phyloP scores from a whole-genome alignment of 2,329 filamentous ascomycete genomes.

The Sporothrix protearum region DNA sequence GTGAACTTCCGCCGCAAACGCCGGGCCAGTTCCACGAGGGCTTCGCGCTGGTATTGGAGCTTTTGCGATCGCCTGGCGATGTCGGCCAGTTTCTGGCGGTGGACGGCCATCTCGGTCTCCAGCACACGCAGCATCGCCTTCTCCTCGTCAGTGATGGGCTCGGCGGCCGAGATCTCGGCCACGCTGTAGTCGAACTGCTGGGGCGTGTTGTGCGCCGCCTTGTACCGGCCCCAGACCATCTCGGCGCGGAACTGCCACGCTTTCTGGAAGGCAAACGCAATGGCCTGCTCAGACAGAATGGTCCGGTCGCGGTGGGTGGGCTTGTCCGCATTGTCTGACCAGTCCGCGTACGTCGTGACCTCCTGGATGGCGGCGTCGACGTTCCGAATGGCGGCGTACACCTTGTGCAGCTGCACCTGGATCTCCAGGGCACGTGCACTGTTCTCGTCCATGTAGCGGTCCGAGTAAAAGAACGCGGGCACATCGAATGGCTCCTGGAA shows the following conservation, averaged over 20 bases:
- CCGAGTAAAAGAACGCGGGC: conserved; percentile 30
- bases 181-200: conserved; percentile 29
- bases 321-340: conserved; percentile 10
- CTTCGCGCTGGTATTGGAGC: conserved; percentile 18
- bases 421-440: conserved; percentile 25
- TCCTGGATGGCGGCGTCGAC: conserved; percentile 16
- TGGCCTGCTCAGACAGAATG: conserved; percentile 28
- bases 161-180: conserved; percentile 26
- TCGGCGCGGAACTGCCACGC: conserved; percentile 28
- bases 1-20: conserved; percentile 28
- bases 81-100: conserved; percentile 26
- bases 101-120: conserved; percentile 27
- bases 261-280: conserved; percentile 27
- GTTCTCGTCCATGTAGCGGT: conserved; percentile 31
- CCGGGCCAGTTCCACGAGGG: conserved; percentile 19
- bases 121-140: conserved; percentile 23
- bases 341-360: conserved; percentile 19
- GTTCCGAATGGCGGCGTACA: conserved; percentile 24
- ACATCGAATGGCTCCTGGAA: conserved; percentile 27
- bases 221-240: conserved; percentile 22
- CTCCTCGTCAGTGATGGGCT: conserved; percentile 28
- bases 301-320: conserved; percentile 21
- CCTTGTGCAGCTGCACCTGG: conserved; percentile 25
- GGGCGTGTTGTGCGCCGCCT: conserved; percentile 20
- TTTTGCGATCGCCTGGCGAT: conserved; percentile 19